Base-by-base conservation (phyloP, 768 basidiomycete species). In the Pulveroboletus sp. region DNA sequence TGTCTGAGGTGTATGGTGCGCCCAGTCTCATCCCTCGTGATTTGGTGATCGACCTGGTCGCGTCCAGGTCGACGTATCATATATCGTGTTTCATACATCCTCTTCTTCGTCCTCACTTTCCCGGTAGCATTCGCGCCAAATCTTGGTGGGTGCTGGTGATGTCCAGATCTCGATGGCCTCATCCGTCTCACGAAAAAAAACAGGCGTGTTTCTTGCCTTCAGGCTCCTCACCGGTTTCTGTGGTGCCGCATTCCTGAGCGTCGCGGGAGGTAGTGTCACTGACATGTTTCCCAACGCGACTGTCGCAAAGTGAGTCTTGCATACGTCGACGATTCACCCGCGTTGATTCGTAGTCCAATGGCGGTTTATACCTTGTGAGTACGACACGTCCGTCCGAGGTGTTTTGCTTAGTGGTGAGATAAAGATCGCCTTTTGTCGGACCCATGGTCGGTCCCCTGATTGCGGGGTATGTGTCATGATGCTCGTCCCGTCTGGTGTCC, bases 81-180 rank as follows among this genome's bases (percentile, higher is more conserved):
- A 11, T 89, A 91, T 61, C 71, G 74, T 11, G 56, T 74, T 3
- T 83, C 85, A 0, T 89, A 84, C 54, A 54, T 69, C 1, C 55
- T 80, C 5, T 83, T 87, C 63, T 80, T 86, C 57, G 59, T 78
- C 1, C 76, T 85, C 48, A 80, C 82, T 17, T 85, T 83, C 59
- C 84, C 86, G 0, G 81, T 87, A 6, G 85, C 86, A 1, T 90
- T 92, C 52, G 77, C 86, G 1, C 82, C 80, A 4, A 73, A 87
- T 56, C 75, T 81, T 21, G 75, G 83, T 83, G 43, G 41, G 28
- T 14, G 11, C 14, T 28, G 10, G 10, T 21, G 21, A 21, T 21
- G 21, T 2, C 7, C 40, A 32, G 17, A 4, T 39, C 10, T 42
- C 18, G 14, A 33, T 8, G 6, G 32, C 31, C 5, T 35, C 15